Evolutionary conservation across 2,329 filamentous ascomycete genomes (phyloP).

Genomic region (Sclerotinia glacialis): DNA sequence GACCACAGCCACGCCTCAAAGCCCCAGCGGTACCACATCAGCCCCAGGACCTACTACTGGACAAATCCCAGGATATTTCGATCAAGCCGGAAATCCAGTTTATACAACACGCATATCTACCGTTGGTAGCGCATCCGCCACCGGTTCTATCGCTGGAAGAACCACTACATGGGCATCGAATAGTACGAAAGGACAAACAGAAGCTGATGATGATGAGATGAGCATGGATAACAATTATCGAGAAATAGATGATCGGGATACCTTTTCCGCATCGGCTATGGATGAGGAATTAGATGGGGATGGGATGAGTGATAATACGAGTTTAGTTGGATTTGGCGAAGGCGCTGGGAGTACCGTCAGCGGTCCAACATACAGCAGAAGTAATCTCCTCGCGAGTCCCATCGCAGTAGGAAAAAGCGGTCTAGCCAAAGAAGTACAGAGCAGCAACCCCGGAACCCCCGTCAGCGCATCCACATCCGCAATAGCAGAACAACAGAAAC

Average conservation of each 20-base stretch:
- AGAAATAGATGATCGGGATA: conserved; percentile 49
- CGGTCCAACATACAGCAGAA: conserved; percentile 67
- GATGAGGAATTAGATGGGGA: conserved; percentile 42
- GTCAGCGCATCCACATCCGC: conserved; percentile 27
- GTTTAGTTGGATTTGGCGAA: conserved; percentile 88
- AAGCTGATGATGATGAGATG: conserved; percentile 50
- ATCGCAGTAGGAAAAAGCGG: conserved; percentile 37
- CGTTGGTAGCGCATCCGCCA: conserved; percentile 86
- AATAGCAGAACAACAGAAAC: conserved; percentile 48
- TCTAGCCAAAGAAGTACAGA: conserved; percentile 30
- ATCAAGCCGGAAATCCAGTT: conserved; percentile 66
- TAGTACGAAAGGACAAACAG: conserved; percentile 52
- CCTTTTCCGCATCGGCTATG: conserved; percentile 46
- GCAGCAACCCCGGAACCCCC: conserved; percentile 28
- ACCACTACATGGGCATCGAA: conserved; percentile 62
- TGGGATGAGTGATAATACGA: conserved; percentile 83
- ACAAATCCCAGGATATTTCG: conserved; percentile 71
- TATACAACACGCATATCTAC: conserved; percentile 76
- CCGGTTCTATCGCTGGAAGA: conserved; percentile 68
- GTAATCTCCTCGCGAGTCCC: conserved; percentile 41
- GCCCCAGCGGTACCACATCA: conserved; percentile 40
- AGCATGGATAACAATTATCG: conserved; percentile 47
- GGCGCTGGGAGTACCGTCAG: conserved; percentile 83
- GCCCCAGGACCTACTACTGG: conserved; percentile 23
- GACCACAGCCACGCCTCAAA: conserved; percentile 61